Base-by-base conservation (phyloP, 768 basidiomycete species). In the Royoungia palumana region DNA sequence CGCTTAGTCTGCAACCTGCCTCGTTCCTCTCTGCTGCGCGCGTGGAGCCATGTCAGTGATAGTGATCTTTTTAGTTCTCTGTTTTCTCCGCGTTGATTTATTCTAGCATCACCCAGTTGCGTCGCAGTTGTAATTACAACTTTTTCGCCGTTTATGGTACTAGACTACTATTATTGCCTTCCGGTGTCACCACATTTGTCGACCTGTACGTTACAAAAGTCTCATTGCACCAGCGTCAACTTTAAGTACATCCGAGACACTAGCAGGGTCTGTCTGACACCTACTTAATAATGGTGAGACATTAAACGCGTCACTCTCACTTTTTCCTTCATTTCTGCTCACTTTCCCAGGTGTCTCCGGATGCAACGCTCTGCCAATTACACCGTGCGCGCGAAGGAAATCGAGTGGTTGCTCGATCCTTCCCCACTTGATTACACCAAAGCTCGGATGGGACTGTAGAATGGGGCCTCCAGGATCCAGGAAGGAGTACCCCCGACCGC, bases 1-100 rank as follows among this genome's bases (percentile, higher is more conserved):
- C 42, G n/a, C 32, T 41, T 21, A 22, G 12, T 35, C 12, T 13
- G 27, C 22, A 30, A 43, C 37, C 20, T 25, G 20, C 19, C 39
- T 44, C 47, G 5, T 27, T 48, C 44, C 32, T 20, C 37, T 47
- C 14, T 37, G 11, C 28, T 28, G 28, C 6, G 28, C 28, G 11
- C 11, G 2, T 28, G 28, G 6, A 43, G 32, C 35, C 41, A 43
- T 35, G 20, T 24, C 25, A 37, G 21, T 42, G 45, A 25, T 47
- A 21, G 21, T 37, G 17, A 22, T 42, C 5, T 17, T 40, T 34
- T 32, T n/a, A n/a, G n/a, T n/a, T n/a, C n/a, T n/a, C 42, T 28
- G 24, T 4, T 16, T 14, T 36, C 53, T 49, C 32, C 35, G 53
- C 57, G 46, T 50, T 24, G 53, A 53, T 48, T 37, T 13, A 37